Evolutionary conservation across 2,329 filamentous ascomycete genomes (phyloP).

Genomic region (Pseudogymnoascus sp.): DNA sequence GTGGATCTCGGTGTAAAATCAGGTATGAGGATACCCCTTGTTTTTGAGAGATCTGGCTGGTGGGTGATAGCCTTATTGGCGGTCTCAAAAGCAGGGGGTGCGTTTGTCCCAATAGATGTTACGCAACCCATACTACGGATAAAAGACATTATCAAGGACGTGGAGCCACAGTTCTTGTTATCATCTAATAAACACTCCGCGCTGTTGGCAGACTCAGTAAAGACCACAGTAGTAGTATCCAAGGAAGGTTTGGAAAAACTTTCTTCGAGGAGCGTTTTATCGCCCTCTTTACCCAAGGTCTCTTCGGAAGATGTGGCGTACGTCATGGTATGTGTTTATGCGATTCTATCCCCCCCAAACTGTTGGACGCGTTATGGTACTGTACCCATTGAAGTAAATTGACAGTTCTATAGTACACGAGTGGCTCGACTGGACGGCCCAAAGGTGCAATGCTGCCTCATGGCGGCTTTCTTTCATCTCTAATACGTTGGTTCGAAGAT

Average conservation of each 20-base stretch:
- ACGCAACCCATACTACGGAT: conserved; percentile 19
- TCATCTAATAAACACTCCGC: neutral
- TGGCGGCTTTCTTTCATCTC: neutral
- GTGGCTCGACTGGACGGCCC: neutral
- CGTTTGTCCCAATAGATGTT: conserved; percentile 25
- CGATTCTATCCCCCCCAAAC: neutral
- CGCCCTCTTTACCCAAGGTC: neutral
- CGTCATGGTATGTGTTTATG: neutral
- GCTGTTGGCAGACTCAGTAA: neutral
- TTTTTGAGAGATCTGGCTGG: conserved; percentile 21
- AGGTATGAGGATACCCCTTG: conserved; percentile 17
- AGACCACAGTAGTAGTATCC: neutral
- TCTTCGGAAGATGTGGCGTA: neutral
- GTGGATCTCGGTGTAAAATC: conserved; percentile 11
- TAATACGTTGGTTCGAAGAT: neutral
- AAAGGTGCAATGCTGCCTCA: neutral
- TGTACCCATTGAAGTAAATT: neutral
- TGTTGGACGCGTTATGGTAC: neutral
- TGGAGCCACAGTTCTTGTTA: neutral
- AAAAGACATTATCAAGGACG: conserved; percentile 13
- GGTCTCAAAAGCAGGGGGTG: conserved; percentile 22
- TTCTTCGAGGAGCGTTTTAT: neutral
- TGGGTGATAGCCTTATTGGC: conserved; percentile 19
- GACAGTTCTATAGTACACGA: neutral
- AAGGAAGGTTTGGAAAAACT: neutral